These are phyloP conservation scores for Ogataea haglerorum DNA, from an alignment of 805 yeast species.

Conservation along the genomic window DNA sequence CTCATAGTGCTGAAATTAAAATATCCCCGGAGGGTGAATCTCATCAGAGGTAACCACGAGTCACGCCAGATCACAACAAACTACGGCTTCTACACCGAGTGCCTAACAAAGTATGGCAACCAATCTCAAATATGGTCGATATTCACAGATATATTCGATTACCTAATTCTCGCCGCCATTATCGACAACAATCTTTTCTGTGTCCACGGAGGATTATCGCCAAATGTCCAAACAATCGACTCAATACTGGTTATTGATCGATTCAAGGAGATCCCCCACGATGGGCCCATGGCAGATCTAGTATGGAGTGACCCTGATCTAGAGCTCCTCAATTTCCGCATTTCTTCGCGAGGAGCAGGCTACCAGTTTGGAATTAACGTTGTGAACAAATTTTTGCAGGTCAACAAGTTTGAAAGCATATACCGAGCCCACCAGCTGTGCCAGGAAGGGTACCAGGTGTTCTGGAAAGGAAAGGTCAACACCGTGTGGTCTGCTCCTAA, in stretches of 20 bases:
- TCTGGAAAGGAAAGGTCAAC: slow-evolving; percentile 85
- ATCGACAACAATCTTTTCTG: slow-evolving; percentile 89
- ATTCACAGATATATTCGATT: slow-evolving; percentile 92
- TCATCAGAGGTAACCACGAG: slow-evolving; percentile 95
- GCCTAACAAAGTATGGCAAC: slow-evolving; percentile 80
- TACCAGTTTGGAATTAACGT: slow-evolving; percentile 92
- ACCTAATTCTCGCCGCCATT: slow-evolving; percentile 80
- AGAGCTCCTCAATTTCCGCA: slow-evolving; percentile 70
- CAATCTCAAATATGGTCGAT: slow-evolving; percentile 77
- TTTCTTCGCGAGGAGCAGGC: slow-evolving; percentile 97
- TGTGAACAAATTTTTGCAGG: slow-evolving; percentile 76
- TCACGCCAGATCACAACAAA: slow-evolving; percentile 95
- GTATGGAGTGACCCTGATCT: slow-evolving; percentile 99
- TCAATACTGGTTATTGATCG: slow-evolving; percentile 89
- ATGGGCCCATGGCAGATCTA: slow-evolving; percentile 98
- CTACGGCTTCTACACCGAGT: slow-evolving; percentile 95
- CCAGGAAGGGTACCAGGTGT: slow-evolving; percentile 91
- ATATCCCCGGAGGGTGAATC: slow-evolving; percentile 77
- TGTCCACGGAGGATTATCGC: slow-evolving; percentile 95
- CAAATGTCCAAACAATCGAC: slow-evolving; percentile 90
- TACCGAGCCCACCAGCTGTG: slow-evolving; percentile 95
- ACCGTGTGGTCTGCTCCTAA: slow-evolving; percentile 99
- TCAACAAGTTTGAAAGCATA: slow-evolving; percentile 76
- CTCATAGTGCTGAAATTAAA: slow-evolving; percentile 79
- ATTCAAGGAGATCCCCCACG: slow-evolving; percentile 94